Percentiles rank a stretch among this genome's conserved stretches.
These are phyloP conservation scores for Solanum chacoense DNA, from an alignment of 305 asterid genomes.

Conservation along the genomic window DNA sequence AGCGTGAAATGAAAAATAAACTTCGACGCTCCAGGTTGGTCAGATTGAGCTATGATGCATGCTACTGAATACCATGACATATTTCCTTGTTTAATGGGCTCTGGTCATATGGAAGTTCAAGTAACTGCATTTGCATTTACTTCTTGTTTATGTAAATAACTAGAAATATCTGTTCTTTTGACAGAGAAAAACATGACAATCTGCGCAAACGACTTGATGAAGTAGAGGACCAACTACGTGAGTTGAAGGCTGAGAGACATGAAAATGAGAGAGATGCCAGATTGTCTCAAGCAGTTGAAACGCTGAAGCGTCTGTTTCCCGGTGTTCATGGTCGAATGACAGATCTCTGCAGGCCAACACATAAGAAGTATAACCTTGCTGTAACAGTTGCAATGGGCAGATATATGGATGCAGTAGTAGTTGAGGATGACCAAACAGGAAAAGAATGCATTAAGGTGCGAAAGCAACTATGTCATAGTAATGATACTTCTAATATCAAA, in stretches of 20 bases:
- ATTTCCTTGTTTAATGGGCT: neutral
- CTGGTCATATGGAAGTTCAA: neutral
- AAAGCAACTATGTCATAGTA: neutral
- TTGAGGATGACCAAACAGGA: constrained; percentile 91
- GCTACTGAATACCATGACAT: constrained; percentile 1
- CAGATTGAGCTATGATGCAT: neutral
- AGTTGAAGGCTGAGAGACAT: constrained; percentile 89
- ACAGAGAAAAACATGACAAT: constrained; percentile 64
- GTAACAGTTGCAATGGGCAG: constrained; percentile 99
- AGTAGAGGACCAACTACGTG: constrained; percentile 76
- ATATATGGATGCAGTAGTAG: constrained; percentile 99
- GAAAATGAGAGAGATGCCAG: constrained; percentile 92
- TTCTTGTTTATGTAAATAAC: neutral
- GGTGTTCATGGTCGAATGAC: constrained; percentile 99
- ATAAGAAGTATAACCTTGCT: constrained; percentile 90
- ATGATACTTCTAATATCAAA: neutral
- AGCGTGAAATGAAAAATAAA: constrained; percentile 73
- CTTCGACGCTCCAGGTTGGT: constrained; percentile 68
- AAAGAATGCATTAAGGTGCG: constrained; percentile 96
- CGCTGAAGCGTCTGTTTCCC: constrained; percentile 86
- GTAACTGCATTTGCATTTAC: neutral
- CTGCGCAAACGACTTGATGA: constrained; percentile 70
- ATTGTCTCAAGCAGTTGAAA: constrained; percentile 85
- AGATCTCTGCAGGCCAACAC: constrained; percentile 95
- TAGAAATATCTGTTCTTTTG: constrained; percentile 1